Evolutionary conservation across 2,329 filamentous ascomycete genomes (phyloP).

Genomic region (Alternaria sp.): DNA sequence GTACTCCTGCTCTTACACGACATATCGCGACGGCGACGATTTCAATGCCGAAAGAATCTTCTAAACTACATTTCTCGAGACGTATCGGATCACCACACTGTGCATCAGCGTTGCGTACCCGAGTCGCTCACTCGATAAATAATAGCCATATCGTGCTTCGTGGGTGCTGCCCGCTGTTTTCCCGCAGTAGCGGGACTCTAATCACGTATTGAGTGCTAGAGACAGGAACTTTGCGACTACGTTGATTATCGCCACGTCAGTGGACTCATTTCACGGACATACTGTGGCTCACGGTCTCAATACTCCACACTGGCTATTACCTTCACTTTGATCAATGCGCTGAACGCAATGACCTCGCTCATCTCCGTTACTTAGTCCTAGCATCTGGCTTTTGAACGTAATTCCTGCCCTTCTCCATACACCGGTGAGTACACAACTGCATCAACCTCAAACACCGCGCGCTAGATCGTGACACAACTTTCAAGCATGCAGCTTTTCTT

Average conservation of each 20-base stretch:
- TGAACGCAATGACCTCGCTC: not conserved
- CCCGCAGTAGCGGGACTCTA: not conserved
- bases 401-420: not conserved
- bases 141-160: no score
- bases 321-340: not conserved
- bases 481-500: not conserved
- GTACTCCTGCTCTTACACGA: not conserved
- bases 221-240: not conserved
- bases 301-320: accelerated
- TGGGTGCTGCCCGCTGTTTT: no score
- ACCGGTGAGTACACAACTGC: not conserved
- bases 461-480: not conserved
- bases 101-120: not conserved
- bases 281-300: not conserved
- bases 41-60: not conserved
- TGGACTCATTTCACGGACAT: not conserved
- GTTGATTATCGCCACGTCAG: not conserved
- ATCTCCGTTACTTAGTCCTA: not conserved
- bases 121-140: not conserved
- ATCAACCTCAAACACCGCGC: not conserved
- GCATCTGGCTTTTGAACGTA: not conserved
- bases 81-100: not conserved
- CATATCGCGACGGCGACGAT: not conserved
- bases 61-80: not conserved
- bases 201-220: not conserved